These are phyloP conservation scores for Sclerotinia minor DNA, from an alignment of 2,329 filamentous ascomycete species.

Conservation along the genomic window DNA sequence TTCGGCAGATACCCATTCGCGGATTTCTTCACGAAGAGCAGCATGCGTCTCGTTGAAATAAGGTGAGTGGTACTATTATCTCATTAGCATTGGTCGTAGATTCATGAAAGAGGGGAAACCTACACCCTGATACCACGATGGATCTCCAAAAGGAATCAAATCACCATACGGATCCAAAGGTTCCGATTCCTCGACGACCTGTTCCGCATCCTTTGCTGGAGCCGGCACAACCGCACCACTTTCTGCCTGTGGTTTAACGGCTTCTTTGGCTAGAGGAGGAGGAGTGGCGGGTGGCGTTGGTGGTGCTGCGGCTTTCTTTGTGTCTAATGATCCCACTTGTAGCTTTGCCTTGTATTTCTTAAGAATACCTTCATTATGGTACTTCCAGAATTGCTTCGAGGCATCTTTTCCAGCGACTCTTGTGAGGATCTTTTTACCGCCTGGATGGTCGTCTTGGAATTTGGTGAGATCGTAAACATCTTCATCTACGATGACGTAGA, in stretches of 20 bases:
- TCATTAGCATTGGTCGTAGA: conserved; percentile 2
- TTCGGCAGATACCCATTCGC: conserved; percentile 85
- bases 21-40: conserved; percentile 84
- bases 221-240: conserved; percentile 53
- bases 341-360: conserved; percentile 79
- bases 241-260: conserved; percentile 59
- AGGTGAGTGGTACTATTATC: conserved; percentile 81
- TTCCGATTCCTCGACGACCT: conserved; percentile 55
- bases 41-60: conserved; percentile 96
- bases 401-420: conserved; percentile 43
- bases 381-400: conserved; percentile 43
- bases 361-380: conserved; percentile 41
- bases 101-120: conserved; percentile 44
- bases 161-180: conserved; percentile 82
- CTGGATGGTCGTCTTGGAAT: conserved; percentile 79
- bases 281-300: conserved; percentile 52
- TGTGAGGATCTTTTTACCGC: conserved; percentile 41
- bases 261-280: conserved; percentile 47
- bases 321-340: conserved; percentile 83
- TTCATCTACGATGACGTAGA: conserved; percentile 90
- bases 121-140: conserved; percentile 92
- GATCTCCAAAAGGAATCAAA: conserved; percentile 88
- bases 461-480: conserved; percentile 95
- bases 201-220: conserved; percentile 43
- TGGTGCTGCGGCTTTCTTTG: conserved; percentile 66